Conservation (phyloP, 2,329 filamentous ascomycete species). For the Coleophoma eucalyptorum region DNA sequence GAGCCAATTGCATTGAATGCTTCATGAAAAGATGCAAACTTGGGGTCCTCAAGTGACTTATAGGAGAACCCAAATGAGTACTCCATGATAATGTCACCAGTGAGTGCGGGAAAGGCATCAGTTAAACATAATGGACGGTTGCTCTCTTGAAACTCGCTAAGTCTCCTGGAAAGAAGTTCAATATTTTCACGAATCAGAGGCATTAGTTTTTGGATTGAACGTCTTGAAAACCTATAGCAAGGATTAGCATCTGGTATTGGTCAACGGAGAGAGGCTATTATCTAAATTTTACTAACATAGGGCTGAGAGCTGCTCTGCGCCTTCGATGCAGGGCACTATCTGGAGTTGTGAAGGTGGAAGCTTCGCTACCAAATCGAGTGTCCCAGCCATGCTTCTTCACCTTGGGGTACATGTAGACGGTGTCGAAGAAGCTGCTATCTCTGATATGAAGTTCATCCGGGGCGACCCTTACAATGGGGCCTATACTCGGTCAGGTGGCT, state of each 20-base stretch:
- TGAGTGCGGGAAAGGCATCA: constrained; percentile 1
- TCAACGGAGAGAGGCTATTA: background rate
- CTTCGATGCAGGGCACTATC: background rate
- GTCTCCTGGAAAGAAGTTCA: background rate
- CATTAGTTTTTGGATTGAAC: background rate
- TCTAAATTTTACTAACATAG: background rate
- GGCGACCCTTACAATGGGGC: constrained; percentile 27
- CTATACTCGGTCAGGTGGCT: constrained; percentile 7
- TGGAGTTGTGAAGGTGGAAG: background rate
- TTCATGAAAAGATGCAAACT: constrained; percentile 3
- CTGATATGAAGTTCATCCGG: constrained; percentile 21
- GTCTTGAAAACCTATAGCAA: background rate
- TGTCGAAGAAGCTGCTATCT: background rate
- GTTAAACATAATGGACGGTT: background rate
- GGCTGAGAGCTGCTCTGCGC: constrained; percentile 1
- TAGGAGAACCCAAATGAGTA: constrained; percentile 1
- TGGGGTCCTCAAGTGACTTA: background rate
- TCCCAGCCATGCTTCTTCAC: background rate
- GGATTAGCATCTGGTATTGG: background rate
- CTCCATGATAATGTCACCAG: constrained; percentile 3
- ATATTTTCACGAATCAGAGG: constrained; percentile 1
- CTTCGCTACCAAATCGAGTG: background rate
- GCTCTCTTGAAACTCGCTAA: background rate
- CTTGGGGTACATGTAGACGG: background rate
- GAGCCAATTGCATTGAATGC: background rate